Percentiles rank a stretch among this genome's conserved stretches.
phyloP scores from a whole-genome alignment of 169 alveolate species.

The Plasmodium malariae region DNA sequence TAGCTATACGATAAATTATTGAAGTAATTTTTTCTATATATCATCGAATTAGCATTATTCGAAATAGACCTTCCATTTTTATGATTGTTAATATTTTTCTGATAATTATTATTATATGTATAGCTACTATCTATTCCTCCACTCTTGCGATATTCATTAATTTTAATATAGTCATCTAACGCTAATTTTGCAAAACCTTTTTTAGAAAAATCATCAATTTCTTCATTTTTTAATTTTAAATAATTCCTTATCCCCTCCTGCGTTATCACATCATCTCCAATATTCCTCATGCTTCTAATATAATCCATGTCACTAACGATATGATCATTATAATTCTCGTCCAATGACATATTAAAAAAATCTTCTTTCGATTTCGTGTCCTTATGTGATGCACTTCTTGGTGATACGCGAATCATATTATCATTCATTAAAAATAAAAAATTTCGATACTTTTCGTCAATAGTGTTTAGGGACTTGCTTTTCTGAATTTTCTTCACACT shows the following conservation, averaged over 20 bases:
- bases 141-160: neutral
- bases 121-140: neutral
- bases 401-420: neutral
- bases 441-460: neutral
- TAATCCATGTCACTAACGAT: neutral
- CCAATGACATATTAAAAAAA: neutral
- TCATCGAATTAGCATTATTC: neutral
- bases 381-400: neutral
- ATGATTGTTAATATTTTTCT: neutral
- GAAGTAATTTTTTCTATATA: neutral
- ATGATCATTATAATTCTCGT: neutral
- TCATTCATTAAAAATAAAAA: neutral
- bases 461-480: neutral
- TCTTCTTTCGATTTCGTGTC: neutral
- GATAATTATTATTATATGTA: neutral
- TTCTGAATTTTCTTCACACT: neutral
- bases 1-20: neutral
- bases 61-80: neutral
- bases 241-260: neutral
- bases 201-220: slow-evolving; percentile 1
- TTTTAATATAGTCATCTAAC: slow-evolving; percentile 27
- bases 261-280: neutral
- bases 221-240: slow-evolving; percentile 34
- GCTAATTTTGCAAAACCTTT: slow-evolving; percentile 7
- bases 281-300: neutral